Evolutionary conservation across 2,329 filamentous ascomycete genomes (phyloP), one percentile per base, ranked within the genome.

Genomic region (Pyrenophora tritici-repentis): DNA sequence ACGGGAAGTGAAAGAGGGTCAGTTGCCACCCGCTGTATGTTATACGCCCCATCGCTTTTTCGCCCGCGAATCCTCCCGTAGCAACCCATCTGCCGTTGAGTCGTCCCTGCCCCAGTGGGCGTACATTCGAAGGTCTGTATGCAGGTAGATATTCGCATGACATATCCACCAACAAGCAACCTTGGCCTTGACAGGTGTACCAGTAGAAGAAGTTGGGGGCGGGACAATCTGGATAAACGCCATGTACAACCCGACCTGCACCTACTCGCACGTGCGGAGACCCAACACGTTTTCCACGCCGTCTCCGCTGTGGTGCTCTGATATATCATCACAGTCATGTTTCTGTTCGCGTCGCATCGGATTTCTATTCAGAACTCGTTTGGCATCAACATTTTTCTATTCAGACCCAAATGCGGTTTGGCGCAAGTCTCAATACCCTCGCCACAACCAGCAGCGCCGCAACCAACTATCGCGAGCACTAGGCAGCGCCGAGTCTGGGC

Each of bases 321-420:
- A 10, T 49, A 33, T 24, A 33, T 16, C 10, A 45, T 32, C 42
- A 47, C 24, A 48, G 33, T 45, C 58, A 61, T 59, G 56, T 59
- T 47, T 62, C 39, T 20, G 48, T 50, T 3, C 18, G 16, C 32
- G 14, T 12, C 41, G n/a, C 6, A 43, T 59, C 3, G 3, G 43
- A 58, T 57, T 62, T 44, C 44, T 67, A 66, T 66, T 71, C 56
- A 67, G 10, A 41, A 38, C 22, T 58, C 39, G 12, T 9, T 40
- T 29, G 26, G 44, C 20, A 38, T 46, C 22, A 18, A 31, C 34
- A 22, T 35, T 29, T 59, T 65, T 65, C 65, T 71, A 71, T 71
- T 71, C 66, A 72, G 48, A 66, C 62, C 69, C 66, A 39, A 63
- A 68, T 65, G 29, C 58, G 65, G 66, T 40, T 55, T 43, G 17